A percentile compares a stretch with the other conserved stretches of the same genome.
phyloP scores from a whole-genome alignment of 345 rosid genomes.

The Murraya paniculata region DNA sequence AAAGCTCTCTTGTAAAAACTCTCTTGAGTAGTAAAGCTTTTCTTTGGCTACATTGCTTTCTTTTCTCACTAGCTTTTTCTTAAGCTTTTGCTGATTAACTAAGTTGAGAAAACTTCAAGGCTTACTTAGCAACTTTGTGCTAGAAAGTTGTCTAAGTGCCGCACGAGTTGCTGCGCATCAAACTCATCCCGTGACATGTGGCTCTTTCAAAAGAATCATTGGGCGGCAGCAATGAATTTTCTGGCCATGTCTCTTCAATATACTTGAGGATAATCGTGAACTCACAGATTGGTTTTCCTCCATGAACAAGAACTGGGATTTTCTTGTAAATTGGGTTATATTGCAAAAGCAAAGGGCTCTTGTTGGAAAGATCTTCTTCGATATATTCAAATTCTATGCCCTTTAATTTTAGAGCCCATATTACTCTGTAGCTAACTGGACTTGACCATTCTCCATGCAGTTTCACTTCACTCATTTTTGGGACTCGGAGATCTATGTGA shows the following conservation, averaged over 20 bases:
- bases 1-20: too few relatives aligned
- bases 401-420: slow-evolving; percentile 7
- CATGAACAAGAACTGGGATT: not conserved
- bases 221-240: too few relatives aligned
- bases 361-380: slow-evolving; percentile 5
- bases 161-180: too few relatives aligned
- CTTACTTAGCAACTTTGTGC: too few relatives aligned
- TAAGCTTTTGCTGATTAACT: too few relatives aligned
- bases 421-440: not conserved
- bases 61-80: too few relatives aligned
- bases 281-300: slow-evolving; percentile 8
- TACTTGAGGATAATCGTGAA: slow-evolving; percentile 14
- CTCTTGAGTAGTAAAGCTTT: too few relatives aligned
- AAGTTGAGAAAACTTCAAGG: too few relatives aligned
- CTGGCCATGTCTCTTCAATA: not conserved
- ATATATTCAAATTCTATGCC: not conserved
- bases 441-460: not conserved
- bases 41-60: too few relatives aligned
- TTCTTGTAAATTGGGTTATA: not conserved
- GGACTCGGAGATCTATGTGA: not conserved
- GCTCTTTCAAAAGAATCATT: too few relatives aligned
- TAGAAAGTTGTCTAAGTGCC: too few relatives aligned
- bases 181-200: too few relatives aligned
- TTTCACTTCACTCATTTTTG: not conserved
- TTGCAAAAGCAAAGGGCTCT: not conserved